Base-by-base conservation (phyloP, 208 protist species). In the Crithidia expoeki region DNA sequence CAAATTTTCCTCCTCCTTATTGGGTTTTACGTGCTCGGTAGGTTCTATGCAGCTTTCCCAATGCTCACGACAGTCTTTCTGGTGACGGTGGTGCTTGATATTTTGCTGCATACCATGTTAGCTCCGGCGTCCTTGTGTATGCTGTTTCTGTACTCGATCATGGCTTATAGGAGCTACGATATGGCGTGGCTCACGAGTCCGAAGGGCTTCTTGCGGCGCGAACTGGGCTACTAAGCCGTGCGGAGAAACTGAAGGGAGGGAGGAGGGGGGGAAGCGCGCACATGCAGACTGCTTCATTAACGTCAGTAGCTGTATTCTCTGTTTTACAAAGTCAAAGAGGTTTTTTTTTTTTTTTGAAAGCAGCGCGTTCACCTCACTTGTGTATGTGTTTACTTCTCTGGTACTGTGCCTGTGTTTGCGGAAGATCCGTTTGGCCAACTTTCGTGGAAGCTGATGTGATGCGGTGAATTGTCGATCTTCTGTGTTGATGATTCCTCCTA, bases 151-250 rank as follows among this genome's bases (percentile, higher is more conserved):
- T 92, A 93, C 61, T 75, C 84, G 12, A 92, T 96, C 63, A 87
- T 96, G 86, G 73, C 79, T 11, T 88, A 85, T 58, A 80, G 88
- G 40, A 91, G 83, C 66, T 89, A 92, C 68, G 83, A 94, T 55
- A 92, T 96, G 92, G 88, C 86, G 47, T 96, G 92, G 92, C 78
- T 96, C 34, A 94, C 89, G 46, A 94, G 87, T 58, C 92, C 92
- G 19, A 96, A 94, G 66, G 84, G 86, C 32, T 96, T 96, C 74
- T 75, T 93, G 49, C 80, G 85, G 33, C 77, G 89, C 5, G 89
- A 93, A 46, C 59, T 96, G 7, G 86, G 89, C n/a, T 96, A 96
- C 58, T 96, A 94, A 76, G 14, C 46, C 47, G 21, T 16, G 10
- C 52, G 2, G 28, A 36, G 32, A 27, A 21, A 59, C 14, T 1